A percentile compares a stretch with the other conserved stretches of the same genome.
Evolutionary conservation across 306 rosid species (phyloP).

Genomic region (Sophora flavescens): DNA sequence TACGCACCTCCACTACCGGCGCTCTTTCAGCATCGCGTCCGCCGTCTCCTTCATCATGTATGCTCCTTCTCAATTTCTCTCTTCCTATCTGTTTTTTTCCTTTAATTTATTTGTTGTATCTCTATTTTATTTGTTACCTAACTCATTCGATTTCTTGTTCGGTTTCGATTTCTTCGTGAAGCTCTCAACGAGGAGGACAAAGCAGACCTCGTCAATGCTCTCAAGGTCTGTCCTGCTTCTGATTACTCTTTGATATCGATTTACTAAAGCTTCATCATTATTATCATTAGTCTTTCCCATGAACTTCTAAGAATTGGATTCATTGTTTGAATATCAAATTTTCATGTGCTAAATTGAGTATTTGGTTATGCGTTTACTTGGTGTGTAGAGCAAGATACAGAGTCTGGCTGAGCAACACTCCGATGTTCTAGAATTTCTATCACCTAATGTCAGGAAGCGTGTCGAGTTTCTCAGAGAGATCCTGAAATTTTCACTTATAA

Average conservation of each 20-base stretch:
- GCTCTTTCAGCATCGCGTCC: no score
- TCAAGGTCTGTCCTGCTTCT: conserved; percentile 58
- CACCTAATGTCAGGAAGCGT: conserved; percentile 66
- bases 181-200: conserved; percentile 67
- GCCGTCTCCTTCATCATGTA: no score
- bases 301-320: no score
- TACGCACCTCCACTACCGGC: no score
- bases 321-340: not conserved
- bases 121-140: no score
- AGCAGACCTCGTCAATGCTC: conserved; percentile 64
- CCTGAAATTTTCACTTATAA: conserved; percentile 43
- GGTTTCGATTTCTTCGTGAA: conserved; percentile 14
- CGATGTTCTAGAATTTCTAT: conserved; percentile 59
- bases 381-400: conserved; percentile 70
- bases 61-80: no score
- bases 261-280: no score
- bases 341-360: not conserved
- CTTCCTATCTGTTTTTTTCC: no score
- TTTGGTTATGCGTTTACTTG: not conserved
- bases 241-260: not conserved
- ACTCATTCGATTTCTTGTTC: not conserved
- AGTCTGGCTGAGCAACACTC: conserved; percentile 74
- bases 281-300: no score
- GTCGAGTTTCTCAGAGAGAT: conserved; percentile 75
- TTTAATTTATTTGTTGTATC: no score